Base-by-base conservation (phyloP, 371 early-diverging fungal species). In the Rhizopus microsporus region DNA sequence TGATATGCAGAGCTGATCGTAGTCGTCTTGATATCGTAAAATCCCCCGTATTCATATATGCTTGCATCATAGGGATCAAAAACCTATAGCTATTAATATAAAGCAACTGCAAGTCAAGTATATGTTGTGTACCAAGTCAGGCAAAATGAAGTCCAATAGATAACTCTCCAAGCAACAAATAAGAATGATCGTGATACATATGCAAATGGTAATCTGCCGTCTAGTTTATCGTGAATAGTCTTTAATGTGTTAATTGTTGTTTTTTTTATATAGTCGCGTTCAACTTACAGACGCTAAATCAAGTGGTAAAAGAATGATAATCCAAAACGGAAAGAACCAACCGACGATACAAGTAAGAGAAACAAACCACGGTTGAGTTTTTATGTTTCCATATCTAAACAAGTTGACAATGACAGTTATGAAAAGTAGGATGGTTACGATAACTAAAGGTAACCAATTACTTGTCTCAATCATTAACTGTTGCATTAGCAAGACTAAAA, bases 61-160 rank as follows among this genome's bases (percentile, higher is more conserved):
- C 80, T 67, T 91, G 92, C 81, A 94, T 71, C 59, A 95, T 74
- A 33, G 96, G 96, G 43, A 95, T 86, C 38, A 85, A 72, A 15
- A 88, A 75, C 93, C 93, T 92, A 58, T n/a, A 37, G n/a, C 17
- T 39, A 29, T 39, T 57, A 23, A 23, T 23, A 23, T 23, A 23
- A 23, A 23, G 2, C 23, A 23, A 23, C 23, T 23, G 23, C 23
- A 23, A 23, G 23, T 23, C 23, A 23, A 23, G 23, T 23, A 23
- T 23, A 23, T 23, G 23, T 23, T 23, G 10, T 33, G 10, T 81
- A 88, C 93, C 94, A 95, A 35, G 94, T 93, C 51, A 95, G 75
- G 55, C 81, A 80, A 70, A 95, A 96, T 56, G 90, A 88, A 33
- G 87, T 88, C 97, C 97, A 97, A 74, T 97, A 97, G 29, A 93